These are phyloP conservation scores for Sporothrix protearum DNA, from an alignment of 2,329 filamentous ascomycete genomes.

Conservation along the genomic window DNA sequence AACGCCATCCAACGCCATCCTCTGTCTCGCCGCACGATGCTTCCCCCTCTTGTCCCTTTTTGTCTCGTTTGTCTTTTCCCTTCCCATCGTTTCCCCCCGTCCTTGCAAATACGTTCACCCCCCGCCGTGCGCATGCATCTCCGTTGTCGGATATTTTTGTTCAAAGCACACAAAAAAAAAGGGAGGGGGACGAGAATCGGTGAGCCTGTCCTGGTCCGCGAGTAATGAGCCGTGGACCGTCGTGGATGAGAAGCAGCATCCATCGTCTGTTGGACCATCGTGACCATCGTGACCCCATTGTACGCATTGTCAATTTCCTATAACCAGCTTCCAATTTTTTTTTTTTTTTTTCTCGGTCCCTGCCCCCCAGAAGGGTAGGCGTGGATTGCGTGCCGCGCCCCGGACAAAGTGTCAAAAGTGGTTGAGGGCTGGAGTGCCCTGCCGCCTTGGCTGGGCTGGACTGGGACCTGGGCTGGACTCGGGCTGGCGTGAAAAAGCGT, in stretches of 20 bases:
- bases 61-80: not conserved
- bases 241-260: not conserved
- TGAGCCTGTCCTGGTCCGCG: not conserved
- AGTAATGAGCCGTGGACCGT: not conserved
- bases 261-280: not conserved
- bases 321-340: not conserved
- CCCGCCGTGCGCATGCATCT: conserved; percentile 17
- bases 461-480: not conserved
- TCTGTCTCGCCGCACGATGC: conserved; percentile 5
- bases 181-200: not conserved
- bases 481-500: not conserved
- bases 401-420: not conserved
- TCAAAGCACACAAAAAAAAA: not conserved
- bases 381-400: not conserved
- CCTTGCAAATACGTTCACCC: conserved; percentile 6
- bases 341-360: not conserved
- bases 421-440: not conserved
- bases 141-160: conserved; percentile 15
- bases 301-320: conserved; percentile 7
- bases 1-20: conserved; percentile 15
- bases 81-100: not conserved
- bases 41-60: not conserved
- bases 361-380: not conserved
- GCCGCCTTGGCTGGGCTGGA: not conserved
- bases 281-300: not conserved